Evolutionary conservation across 2,329 filamentous ascomycete species (phyloP), one percentile per base, ranked within the genome.

Genomic region (Arthrobotrys pseudoclavata): DNA sequence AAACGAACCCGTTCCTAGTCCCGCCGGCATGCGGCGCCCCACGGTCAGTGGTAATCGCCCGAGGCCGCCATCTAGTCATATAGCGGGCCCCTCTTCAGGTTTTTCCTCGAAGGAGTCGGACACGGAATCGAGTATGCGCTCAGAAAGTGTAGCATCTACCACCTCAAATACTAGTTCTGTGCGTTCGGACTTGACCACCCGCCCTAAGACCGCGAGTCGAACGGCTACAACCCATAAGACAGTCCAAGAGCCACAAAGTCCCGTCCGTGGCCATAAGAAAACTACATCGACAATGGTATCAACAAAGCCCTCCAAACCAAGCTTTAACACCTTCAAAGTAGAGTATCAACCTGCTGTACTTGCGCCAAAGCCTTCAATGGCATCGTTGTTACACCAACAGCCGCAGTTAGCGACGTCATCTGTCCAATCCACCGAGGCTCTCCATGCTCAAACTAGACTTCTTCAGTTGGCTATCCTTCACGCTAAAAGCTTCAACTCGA

Each of bases 91-190:
- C 1, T 34, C 60, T 29, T 22, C 29, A 34, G 57, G 18, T 15
- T 34, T 55, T 10, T 34, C 66, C 15, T 76, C 72, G 40, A 70
- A 29, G 12, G 72, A 66, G 5, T 76, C 72, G 26, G 72, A 76
- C 34, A 70, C 72, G 37, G 72, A 76, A 37, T 67, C 72, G 9
- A 76, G 72, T 31, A 70, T 76, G 13, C 72, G 72, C 20, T 76
- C 72, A 26, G 72, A 76, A 37, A 76, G 72, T 29, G 72, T 70
- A 61, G 72, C 72, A 55, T 76, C 72, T 37, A 70, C 64, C 50
- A 76, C 60, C 13, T 76, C 72, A 3, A 76, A 76, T 40, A 69
- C 48, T 37, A 76, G 72, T 34, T 76, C 72, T 40, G 72, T 50
- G 10, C 66, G 72, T 13, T 76, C 72, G 2, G 72, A 76, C 67